Evolutionary conservation across 129 eudicot genomes (phyloP).

Genomic region (Tagetes erecta): DNA sequence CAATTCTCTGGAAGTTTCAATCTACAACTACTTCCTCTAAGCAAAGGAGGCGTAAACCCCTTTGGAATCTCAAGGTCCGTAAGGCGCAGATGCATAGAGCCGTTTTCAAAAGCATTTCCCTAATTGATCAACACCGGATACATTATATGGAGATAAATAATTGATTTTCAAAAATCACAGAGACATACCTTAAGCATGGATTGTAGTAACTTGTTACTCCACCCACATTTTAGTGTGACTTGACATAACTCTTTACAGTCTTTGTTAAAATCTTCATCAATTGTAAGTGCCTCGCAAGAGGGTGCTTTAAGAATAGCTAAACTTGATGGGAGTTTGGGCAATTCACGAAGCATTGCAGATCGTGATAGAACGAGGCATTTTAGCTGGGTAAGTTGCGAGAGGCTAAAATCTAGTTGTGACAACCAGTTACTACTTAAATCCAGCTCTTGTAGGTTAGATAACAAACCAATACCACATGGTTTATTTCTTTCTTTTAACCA

Average conservation of each 20-base stretch:
- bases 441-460: neutral
- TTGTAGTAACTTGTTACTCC: neutral
- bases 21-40: neutral
- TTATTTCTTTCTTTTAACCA: neutral
- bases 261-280: neutral
- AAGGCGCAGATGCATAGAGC: neutral
- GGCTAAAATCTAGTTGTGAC: too few species aligned
- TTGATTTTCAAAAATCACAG: neutral
- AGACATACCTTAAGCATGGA: conserved; percentile 12
- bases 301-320: too few species aligned
- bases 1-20: conserved; percentile 4
- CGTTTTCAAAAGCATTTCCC: neutral
- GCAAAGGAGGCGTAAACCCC: neutral
- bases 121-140: neutral
- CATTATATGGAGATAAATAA: neutral
- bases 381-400: too few species aligned
- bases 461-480: neutral
- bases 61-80: neutral
- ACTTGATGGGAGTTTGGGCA: neutral
- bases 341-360: neutral
- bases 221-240: neutral
- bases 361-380: too few species aligned
- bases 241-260: neutral
- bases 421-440: too few species aligned
- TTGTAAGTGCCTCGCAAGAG: neutral